Conservation (phyloP, 176 grass and related monocot genomes). For the Zizania latifolia region DNA sequence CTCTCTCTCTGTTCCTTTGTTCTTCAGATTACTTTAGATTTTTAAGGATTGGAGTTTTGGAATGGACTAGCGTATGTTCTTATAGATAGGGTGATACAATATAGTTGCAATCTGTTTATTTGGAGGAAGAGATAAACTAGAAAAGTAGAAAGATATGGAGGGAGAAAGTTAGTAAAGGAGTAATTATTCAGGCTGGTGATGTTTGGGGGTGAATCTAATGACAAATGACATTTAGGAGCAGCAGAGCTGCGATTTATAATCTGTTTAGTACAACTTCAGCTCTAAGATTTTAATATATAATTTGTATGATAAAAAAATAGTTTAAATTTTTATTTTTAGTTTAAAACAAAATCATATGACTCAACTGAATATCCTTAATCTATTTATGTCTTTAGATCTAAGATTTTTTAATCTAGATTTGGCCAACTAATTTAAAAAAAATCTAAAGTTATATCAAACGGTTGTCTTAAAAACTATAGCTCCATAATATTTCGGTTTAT, state of each 20-base stretch:
- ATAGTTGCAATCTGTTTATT: background rate
- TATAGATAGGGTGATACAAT: background rate
- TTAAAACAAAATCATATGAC: no score
- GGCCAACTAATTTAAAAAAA: no score
- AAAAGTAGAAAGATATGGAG: background rate
- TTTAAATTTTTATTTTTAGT: no score
- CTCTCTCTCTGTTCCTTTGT: background rate
- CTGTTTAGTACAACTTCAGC: no score
- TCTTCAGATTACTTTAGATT: background rate
- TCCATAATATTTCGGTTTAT: no score
- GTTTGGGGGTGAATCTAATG: constrained; percentile 46
- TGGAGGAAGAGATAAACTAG: background rate
- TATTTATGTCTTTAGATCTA: no score
- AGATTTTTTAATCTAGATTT: no score
- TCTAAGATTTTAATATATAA: no score
- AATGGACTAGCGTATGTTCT: background rate
- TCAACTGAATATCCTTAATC: no score
- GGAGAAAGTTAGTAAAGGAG: background rate
- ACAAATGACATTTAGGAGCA: constrained; percentile 30
- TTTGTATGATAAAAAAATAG: no score
- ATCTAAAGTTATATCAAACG: no score
- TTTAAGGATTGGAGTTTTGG: background rate
- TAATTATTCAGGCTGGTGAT: constrained; percentile 22
- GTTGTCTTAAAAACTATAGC: no score
- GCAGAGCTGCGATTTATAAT: background rate